phyloP scores from a whole-genome alignment of 1,284 basidiomycete species.

The Malassezia slooffiae region DNA sequence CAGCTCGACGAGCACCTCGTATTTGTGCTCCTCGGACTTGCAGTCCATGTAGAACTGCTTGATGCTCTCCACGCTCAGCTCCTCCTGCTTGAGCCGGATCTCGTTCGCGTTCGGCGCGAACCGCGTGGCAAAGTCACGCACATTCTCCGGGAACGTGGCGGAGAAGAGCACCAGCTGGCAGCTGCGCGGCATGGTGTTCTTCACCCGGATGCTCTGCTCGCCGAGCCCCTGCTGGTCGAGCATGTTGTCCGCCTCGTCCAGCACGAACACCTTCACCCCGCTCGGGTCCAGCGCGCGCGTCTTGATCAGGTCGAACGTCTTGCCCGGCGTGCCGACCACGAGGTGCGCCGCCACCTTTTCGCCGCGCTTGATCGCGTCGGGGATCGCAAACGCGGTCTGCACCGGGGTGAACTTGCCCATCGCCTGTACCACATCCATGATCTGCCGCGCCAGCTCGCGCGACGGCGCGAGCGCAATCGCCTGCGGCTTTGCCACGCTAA shows the following conservation, averaged over 20 bases:
- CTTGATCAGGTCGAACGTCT: conserved; percentile 68
- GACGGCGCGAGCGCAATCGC: conserved; percentile 54
- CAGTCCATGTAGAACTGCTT: conserved; percentile 94
- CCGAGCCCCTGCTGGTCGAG: conserved; percentile 87
- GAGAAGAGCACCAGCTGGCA: conserved; percentile 92
- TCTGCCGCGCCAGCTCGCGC: conserved; percentile 91
- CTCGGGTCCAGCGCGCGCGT: conserved; percentile 54
- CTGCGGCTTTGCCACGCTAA: conserved; percentile 68
- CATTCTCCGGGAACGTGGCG: conserved; percentile 90
- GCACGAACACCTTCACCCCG: conserved; percentile 80
- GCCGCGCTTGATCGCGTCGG: conserved; percentile 59
- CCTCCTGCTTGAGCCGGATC: conserved; percentile 88
- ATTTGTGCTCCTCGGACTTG: conserved; percentile 74
- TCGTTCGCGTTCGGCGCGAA: conserved; percentile 92
- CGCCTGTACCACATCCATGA: conserved; percentile 80
- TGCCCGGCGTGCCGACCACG: conserved; percentile 92
- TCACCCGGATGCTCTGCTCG: conserved; percentile 89
- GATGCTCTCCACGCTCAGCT: conserved; percentile 86
- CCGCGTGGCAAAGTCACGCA: conserved; percentile 74
- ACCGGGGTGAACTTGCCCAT: conserved; percentile 93
- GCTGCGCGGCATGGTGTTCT: conserved; percentile 62
- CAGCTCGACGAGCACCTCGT: conserved; percentile 81
- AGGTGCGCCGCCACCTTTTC: conserved; percentile 74
- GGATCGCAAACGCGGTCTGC: conserved; percentile 88
- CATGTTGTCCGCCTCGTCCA: conserved; percentile 99